These are phyloP conservation scores for Calvatia gigantea DNA, from an alignment of 768 basidiomycete genomes.

Conservation along the genomic window DNA sequence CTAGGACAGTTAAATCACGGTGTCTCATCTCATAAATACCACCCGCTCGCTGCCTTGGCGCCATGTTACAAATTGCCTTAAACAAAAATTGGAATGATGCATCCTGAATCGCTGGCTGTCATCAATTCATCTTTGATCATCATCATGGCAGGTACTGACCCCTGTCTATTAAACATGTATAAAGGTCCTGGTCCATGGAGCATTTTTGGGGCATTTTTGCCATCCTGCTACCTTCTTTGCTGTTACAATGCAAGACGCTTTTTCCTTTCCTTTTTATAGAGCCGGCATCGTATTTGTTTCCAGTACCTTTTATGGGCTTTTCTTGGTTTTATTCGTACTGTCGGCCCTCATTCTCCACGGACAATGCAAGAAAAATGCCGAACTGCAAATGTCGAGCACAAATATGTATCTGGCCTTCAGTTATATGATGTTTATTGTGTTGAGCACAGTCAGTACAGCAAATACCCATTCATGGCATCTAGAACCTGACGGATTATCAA, in stretches of 20 bases:
- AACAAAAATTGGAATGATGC: too few species aligned
- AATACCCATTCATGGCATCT: neutral
- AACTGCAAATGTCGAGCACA: neutral
- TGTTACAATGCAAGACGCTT: neutral
- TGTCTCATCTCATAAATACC: too few species aligned
- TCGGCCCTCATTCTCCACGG: constrained; percentile 3
- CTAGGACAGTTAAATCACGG: too few species aligned
- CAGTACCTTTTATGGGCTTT: neutral
- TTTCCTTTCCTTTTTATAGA: neutral
- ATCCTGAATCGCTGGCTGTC: too few species aligned
- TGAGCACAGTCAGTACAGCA: neutral
- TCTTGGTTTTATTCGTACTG: neutral
- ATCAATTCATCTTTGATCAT: too few species aligned
- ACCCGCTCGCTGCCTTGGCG: too few species aligned
- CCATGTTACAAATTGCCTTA: too few species aligned
- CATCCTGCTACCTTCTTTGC: too few species aligned
- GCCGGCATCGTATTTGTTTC: constrained; percentile 1
- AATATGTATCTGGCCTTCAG: neutral
- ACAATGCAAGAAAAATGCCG: neutral
- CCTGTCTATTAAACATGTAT: too few species aligned
- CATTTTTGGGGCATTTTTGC: too few species aligned
- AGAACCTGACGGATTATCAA: neutral
- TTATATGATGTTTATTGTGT: neutral
- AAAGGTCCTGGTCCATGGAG: too few species aligned
- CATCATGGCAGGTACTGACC: too few species aligned